Evolutionary conservation across 768 basidiomycete genomes (phyloP).

Genomic region (Dacryopinax spathularia): DNA sequence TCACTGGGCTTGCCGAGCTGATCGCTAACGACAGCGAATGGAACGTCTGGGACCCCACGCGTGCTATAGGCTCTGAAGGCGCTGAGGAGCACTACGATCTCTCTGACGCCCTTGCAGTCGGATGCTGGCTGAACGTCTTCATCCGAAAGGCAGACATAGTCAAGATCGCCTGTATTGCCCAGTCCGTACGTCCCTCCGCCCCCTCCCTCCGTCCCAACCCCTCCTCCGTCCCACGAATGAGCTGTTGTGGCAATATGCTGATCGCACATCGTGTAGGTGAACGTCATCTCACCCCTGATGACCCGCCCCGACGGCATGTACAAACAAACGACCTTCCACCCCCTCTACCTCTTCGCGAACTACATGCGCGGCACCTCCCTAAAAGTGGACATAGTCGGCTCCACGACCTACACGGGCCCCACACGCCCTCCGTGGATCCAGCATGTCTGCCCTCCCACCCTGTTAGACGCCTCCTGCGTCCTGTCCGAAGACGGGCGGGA

Average conservation of each 20-base stretch:
- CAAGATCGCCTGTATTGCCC: conserved; percentile 48
- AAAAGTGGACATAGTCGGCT: conserved; percentile 25
- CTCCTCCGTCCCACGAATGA: conserved; percentile 29
- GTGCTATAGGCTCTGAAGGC: conserved; percentile 36
- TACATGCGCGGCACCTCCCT: conserved; percentile 40
- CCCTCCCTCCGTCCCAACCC: conserved; percentile 23
- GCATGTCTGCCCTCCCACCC: conserved; percentile 30
- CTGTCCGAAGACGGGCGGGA: conserved; percentile 23
- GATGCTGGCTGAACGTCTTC: conserved; percentile 47
- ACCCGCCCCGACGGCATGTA: conserved; percentile 34
- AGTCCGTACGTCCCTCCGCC: conserved; percentile 26
- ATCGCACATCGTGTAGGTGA: background rate
- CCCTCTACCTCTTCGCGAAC: conserved; percentile 39
- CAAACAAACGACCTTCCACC: conserved; percentile 37
- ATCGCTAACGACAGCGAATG: conserved; percentile 25
- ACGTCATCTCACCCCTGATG: conserved; percentile 30
- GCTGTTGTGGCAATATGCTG: conserved; percentile 5
- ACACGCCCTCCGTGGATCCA: conserved; percentile 42
- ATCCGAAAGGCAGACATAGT: conserved; percentile 45
- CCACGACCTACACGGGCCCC: conserved; percentile 29
- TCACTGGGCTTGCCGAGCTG: background rate
- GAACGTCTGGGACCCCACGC: conserved; percentile 35
- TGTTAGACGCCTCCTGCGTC: conserved; percentile 37
- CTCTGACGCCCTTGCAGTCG: conserved; percentile 42
- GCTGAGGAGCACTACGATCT: conserved; percentile 42